These are phyloP conservation scores for Centaurea solstitialis DNA, from an alignment of 129 eudicot species.

Conservation along the genomic window DNA sequence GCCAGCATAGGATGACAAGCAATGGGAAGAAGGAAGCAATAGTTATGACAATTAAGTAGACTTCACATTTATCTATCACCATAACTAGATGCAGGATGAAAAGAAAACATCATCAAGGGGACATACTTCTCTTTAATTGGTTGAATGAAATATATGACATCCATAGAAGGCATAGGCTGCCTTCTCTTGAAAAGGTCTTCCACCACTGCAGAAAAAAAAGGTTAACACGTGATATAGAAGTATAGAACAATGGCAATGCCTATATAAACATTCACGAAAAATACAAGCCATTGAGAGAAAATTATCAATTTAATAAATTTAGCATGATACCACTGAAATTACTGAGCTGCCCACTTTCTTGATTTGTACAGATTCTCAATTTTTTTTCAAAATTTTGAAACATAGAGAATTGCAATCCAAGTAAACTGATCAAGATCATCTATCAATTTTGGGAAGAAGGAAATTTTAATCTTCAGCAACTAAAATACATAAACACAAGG, in stretches of 20 bases:
- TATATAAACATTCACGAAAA: background rate
- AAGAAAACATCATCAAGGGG: background rate
- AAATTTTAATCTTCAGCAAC: conserved; percentile 4
- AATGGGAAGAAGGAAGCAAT: background rate
- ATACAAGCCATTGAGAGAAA: background rate
- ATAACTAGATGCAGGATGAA: conserved; percentile 6
- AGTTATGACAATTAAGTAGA: conserved; percentile 2
- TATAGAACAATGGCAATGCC: background rate
- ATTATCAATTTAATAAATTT: background rate
- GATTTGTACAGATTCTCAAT: background rate
- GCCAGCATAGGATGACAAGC: too few species aligned
- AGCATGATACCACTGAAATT: background rate
- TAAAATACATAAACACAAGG: background rate
- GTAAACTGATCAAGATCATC: background rate
- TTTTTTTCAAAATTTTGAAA: background rate
- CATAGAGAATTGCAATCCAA: background rate
- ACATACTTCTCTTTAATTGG: conserved; percentile 88
- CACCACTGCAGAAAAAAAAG: conserved; percentile 66
- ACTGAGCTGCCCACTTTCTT: background rate
- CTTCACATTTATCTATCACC: background rate
- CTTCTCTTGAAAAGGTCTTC: conserved; percentile 95
- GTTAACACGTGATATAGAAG: background rate
- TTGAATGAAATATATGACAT: conserved; percentile 85
- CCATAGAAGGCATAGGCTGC: conserved; percentile 94
- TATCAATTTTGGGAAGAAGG: background rate